Percentiles rank a stretch among this genome's conserved stretches.
Conservation (phyloP, 306 rosid genomes). For the Medicago lupulina region DNA sequence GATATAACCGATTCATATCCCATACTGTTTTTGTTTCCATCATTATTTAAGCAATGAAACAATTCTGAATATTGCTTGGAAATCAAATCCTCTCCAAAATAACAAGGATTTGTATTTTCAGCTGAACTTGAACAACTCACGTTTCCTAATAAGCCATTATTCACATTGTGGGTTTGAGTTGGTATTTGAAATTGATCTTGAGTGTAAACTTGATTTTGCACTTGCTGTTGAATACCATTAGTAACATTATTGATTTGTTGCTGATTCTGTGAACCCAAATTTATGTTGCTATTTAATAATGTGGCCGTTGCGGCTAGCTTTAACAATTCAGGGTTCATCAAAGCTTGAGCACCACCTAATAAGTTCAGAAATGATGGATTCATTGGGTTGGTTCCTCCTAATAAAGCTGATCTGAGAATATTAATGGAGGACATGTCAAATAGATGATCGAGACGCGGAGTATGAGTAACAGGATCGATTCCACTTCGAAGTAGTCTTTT, state of each 20-base stretch:
- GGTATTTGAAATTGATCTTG: slow-evolving; percentile 47
- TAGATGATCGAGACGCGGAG: slow-evolving; percentile 88
- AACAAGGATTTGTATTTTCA: slow-evolving; percentile 32
- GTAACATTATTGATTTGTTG: slow-evolving; percentile 48
- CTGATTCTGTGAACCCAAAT: slow-evolving; percentile 47
- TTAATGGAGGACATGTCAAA: slow-evolving; percentile 65
- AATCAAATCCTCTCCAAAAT: slow-evolving; percentile 39
- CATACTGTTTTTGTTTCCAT: slow-evolving; percentile 37
- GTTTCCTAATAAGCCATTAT: slow-evolving; percentile 38
- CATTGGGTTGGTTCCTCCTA: slow-evolving; percentile 46
- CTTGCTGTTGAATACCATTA: slow-evolving; percentile 33
- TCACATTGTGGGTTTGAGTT: slow-evolving; percentile 33
- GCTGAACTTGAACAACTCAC: slow-evolving; percentile 43
- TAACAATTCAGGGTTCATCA: slow-evolving; percentile 66
- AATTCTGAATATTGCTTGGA: slow-evolving; percentile 48
- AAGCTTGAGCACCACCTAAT: slow-evolving; percentile 62
- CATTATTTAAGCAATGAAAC: slow-evolving; percentile 38
- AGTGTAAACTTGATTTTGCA: slow-evolving; percentile 45
- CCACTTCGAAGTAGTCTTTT: slow-evolving; percentile 83
- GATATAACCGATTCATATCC: slow-evolving; percentile 63
- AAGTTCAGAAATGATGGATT: slow-evolving; percentile 62
- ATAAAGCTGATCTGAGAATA: slow-evolving; percentile 51
- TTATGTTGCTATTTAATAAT: slow-evolving; percentile 48
- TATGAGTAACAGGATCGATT: slow-evolving; percentile 88
- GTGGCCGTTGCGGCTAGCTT: slow-evolving; percentile 60